Evolutionary conservation across 225 moss, liverwort and hornwort genomes (phyloP).

Genomic region (Pseudisothecium myosuroides): DNA sequence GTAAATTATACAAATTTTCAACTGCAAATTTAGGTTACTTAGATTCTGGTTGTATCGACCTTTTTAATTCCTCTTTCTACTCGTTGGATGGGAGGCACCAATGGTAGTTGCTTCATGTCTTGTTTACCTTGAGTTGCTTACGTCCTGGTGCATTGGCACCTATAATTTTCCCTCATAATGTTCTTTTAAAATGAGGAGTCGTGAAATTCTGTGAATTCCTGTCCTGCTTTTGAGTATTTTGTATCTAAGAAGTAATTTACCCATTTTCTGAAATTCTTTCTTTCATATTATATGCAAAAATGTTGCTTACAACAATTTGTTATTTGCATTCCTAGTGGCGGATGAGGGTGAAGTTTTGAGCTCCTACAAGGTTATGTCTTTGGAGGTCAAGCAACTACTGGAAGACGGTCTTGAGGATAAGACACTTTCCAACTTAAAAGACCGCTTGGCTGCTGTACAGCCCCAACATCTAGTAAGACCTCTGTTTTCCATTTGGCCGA

Average conservation of each 20-base stretch:
- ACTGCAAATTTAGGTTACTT: background rate
- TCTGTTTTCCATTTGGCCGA: background rate
- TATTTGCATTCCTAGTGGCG: constrained; percentile 47
- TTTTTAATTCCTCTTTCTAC: background rate
- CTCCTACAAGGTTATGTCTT: constrained; percentile 45
- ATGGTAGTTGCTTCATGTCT: background rate
- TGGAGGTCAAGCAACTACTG: constrained; percentile 57
- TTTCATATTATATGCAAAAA: background rate
- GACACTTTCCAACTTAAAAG: constrained; percentile 44
- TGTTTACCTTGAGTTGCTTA: background rate
- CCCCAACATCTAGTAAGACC: constrained; percentile 67
- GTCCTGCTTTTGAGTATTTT: background rate
- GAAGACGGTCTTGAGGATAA: constrained; percentile 67
- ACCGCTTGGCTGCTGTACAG: constrained; percentile 55
- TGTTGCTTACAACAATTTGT: background rate
- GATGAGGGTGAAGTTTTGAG: constrained; percentile 58
- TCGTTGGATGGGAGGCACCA: background rate
- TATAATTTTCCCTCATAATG: background rate
- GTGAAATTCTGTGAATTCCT: background rate
- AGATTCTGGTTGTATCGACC: background rate
- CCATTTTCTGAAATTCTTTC: background rate
- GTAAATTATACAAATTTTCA: background rate
- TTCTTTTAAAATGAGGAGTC: background rate
- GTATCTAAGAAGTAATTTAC: background rate
- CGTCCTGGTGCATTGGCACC: background rate